A percentile compares a stretch with the other conserved stretches of the same genome.
phyloP scores from a whole-genome alignment of 129 eudicot species.

The Arctium lappa region DNA sequence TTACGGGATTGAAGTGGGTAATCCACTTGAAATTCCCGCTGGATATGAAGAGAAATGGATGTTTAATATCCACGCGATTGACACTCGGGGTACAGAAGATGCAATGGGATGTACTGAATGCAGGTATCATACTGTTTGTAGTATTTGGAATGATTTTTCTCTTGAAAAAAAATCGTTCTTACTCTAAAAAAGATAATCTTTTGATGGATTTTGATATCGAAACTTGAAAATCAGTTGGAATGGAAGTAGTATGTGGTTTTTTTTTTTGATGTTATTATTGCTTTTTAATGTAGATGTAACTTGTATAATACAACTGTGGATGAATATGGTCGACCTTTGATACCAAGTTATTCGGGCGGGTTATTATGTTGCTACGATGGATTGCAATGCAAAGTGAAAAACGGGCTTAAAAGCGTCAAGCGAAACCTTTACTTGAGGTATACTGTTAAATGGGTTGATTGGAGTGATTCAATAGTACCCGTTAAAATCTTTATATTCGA shows the following conservation, averaged over 20 bases:
- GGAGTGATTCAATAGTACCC: conserved; percentile 63
- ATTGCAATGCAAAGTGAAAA: conserved; percentile 60
- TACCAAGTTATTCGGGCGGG: conserved; percentile 57
- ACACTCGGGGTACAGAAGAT: conserved; percentile 58
- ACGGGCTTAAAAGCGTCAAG: conserved; percentile 36
- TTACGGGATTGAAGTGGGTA: conserved; percentile 80
- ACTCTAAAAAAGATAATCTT: neutral
- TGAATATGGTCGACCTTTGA: conserved; percentile 42
- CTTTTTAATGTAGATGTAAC: conserved; percentile 52
- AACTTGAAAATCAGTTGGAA: neutral
- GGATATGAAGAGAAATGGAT: conserved; percentile 78
- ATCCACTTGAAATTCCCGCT: conserved; percentile 49
- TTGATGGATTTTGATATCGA: neutral
- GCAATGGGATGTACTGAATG: conserved; percentile 63
- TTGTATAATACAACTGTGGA: conserved; percentile 60
- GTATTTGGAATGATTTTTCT: neutral
- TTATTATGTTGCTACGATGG: conserved; percentile 69
- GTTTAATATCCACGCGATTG: conserved; percentile 71
- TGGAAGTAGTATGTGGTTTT: neutral
- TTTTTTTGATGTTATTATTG: neutral
- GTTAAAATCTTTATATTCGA: conserved; percentile 69
- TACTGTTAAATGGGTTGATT: conserved; percentile 65
- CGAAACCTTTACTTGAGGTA: conserved; percentile 65
- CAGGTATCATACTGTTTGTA: conserved; percentile 25
- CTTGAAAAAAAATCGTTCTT: neutral